These are phyloP conservation scores for Fagopyrum homotropicum DNA, from an alignment of 148 eudicot species.

Conservation along the genomic window DNA sequence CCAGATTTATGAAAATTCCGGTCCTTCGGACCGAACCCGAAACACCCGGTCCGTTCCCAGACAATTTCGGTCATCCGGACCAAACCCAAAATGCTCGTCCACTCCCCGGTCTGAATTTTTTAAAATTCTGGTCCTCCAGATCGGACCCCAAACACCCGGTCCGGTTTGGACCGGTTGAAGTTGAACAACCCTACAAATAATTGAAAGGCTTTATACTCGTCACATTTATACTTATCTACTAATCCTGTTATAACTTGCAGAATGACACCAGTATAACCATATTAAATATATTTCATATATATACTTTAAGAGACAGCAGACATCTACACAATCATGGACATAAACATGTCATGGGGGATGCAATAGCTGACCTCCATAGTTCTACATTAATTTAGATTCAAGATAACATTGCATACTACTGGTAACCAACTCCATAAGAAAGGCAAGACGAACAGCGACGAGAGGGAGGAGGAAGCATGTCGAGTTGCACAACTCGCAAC, in stretches of 20 bases:
- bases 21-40: too few species aligned
- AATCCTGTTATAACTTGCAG: not conserved
- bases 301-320: not conserved
- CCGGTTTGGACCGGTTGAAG: too few species aligned
- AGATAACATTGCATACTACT: not conserved
- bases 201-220: too few species aligned
- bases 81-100: too few species aligned
- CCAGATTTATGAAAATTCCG: too few species aligned
- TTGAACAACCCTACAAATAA: too few species aligned
- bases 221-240: too few species aligned
- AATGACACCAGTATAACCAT: not conserved
- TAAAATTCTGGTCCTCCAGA: too few species aligned
- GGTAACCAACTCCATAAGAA: not conserved
- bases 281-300: not conserved
- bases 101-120: too few species aligned
- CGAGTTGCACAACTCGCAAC: not conserved
- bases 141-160: too few species aligned
- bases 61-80: too few species aligned
- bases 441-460: not conserved
- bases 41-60: too few species aligned
- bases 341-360: slow-evolving; percentile 1
- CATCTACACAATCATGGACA: slow-evolving; percentile 8
- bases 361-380: not conserved
- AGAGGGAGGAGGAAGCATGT: not conserved
- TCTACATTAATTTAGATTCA: not conserved